Evolutionary conservation across 2,329 filamentous ascomycete species (phyloP), one percentile per base, ranked within the genome.

Genomic region (Reticulascus tulasneorum): DNA sequence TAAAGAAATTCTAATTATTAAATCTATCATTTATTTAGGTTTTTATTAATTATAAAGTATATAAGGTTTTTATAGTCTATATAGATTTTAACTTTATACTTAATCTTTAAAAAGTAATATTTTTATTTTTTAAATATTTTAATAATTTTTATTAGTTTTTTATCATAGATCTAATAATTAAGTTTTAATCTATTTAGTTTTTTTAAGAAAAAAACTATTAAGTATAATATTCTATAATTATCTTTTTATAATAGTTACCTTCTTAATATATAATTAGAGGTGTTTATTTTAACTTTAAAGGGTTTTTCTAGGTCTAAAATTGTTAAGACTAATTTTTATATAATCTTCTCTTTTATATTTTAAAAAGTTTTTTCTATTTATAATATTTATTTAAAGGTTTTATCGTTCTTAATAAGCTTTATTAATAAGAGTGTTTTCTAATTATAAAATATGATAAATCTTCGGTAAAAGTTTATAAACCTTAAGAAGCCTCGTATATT

Each of bases 371-470:
- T 27, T 27, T 12, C 13, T 27, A 27, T 12, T 32, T 38, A 29
- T 28, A 19, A 19, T 21, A 23, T 33, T 34, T 34, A 4, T 9
- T 32, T 27, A 25, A 19, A 22, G 20, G 13, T 23, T 37, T 32
- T 17, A 23, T 32, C 25, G 7, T 23, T 25, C 31, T 33, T 21
- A 11, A 23, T 23, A 23, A 24, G 23, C 22, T 32, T 7, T 33
- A 25, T 27, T 28, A 32, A 33, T 6, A 13, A 28, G n/a, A 5
- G 11, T 22, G 8, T 25, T 21, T 32, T 23, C 25, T 12, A 16
- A 6, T 7, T 13, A 11, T 27, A 27, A n/a, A 7, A 7, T 27
- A 27, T 27, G 6, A 27, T 27, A 27, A 27, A 27, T 16, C 17
- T 27, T 13, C 17, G 17, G 11, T 27, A 27, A 16, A 27, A 27